Base-by-base conservation (phyloP, 495 filamentous ascomycete species). In the Penicillium daleae region DNA sequence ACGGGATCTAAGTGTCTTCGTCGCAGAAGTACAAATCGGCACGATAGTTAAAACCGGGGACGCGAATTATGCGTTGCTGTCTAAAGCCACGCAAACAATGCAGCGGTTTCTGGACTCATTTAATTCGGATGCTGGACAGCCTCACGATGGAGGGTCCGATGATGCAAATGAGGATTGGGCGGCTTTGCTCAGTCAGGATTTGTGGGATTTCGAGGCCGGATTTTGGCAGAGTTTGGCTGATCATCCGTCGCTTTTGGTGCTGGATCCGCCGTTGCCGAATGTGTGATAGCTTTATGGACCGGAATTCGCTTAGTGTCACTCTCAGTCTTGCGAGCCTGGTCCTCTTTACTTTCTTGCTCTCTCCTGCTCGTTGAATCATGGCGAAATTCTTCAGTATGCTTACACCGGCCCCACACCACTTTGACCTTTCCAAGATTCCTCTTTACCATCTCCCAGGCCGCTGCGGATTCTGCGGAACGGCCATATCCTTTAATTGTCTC, bases 1-100 rank as follows among this genome's bases (percentile, higher is more conserved):
- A 0, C 77, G 72, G 31, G 71, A 75, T 46, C 66, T 80, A 3
- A 76, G 66, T 53, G 74, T 78, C 8, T 76, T 80, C 21, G 77
- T 76, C 0, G 77, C 74, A 1, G 76, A 78, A 56, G 68, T 78
- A 3, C 66, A 77, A 42, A 70, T 71, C 12, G 77, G 77, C 4
- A 69, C 73, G 6, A 68, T 77, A 33, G 69, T 80, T 8, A 63
- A 57, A 31, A 61, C 61, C 0, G 74, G 68, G 2, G 76, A 80
- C 42, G 76, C 77, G 0, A 78, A 76, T 46, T 80, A 71, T 46
- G 67, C 67, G 8, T 35, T 76, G 27, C 62, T 76, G 0, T 69
- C 69, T 13, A 74, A 71, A 52, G 71, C 73, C 17, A 69, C 71
- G 12, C 64, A 65, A 26, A 74, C 73, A 8, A 76, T 76, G 21